Base-by-base conservation (phyloP, 768 basidiomycete genomes). In the Cystofilobasidium bisporidii region DNA sequence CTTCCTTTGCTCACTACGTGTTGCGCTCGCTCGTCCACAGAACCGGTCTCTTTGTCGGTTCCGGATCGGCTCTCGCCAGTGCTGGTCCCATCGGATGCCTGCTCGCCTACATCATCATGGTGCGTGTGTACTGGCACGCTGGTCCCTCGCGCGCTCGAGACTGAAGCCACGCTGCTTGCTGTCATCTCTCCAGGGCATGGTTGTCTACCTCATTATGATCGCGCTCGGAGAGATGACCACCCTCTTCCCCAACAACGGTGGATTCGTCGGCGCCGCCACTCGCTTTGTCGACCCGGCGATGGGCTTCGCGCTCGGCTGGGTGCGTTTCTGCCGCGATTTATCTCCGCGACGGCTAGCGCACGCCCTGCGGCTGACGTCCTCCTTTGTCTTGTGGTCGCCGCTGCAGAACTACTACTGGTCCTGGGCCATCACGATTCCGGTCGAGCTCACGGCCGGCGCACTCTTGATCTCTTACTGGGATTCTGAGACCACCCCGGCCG, bases 391-490 rank as follows among this genome's bases (percentile, higher is more conserved):
- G 26, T n/a, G 20, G 47, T 3, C 12, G 28, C 22, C 22, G n/a
- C 32, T 40, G 50, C 53, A 47, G n/a, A 60, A 53, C 47, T 60
- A 60, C 47, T 53, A 30, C 45, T 66, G 43, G 30, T 60, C 47
- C 17, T 60, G 32, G 28, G 43, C 60, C 18, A 66, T 60, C 32
- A 60, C 47, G 26, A 60, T 67, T 17, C 59, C 60, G 18, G 56
- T 36, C 43, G 58, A 48, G 50, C 53, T 70, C 53, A 56, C 67
- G 38, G 57, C 72, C 1, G 84, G 86, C 12, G 81, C 83, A 18
- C 81, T 89, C 61, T 76, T 91, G 14, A 79, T 89, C 65, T 80
- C 82, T 9, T 89, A 85, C 78, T 89, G 88, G 87, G 70, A 68
- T 32, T 65, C 69, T 40, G 57, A 26, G 22, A 71, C 73, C 58